Evolutionary conservation across 2,329 filamentous ascomycete genomes (phyloP).

Genomic region (Paecilomyces sp.): DNA sequence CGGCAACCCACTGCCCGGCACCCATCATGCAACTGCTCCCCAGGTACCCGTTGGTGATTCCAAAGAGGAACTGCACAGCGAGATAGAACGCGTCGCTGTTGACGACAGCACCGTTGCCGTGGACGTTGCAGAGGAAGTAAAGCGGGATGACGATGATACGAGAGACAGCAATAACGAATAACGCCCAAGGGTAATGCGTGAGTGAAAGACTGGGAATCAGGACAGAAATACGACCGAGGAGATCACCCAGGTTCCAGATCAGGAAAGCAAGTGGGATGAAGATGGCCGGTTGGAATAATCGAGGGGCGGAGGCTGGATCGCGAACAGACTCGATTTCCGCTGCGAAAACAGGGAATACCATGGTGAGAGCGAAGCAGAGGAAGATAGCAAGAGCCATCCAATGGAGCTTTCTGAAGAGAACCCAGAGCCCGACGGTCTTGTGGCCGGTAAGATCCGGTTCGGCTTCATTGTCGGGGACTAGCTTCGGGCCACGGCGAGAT

Average conservation of each 20-base stretch:
- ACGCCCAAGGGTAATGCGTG: conserved; percentile 53
- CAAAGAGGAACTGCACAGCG: conserved; percentile 76
- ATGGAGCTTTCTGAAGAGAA: conserved; percentile 68
- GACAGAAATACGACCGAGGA: conserved; percentile 66
- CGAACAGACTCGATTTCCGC: conserved; percentile 53
- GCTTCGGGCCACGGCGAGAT: conserved; percentile 20
- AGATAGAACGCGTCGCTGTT: conserved; percentile 84
- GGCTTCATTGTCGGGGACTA: conserved; percentile 35
- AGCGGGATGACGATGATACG: conserved; percentile 70
- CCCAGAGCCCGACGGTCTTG: conserved; percentile 52
- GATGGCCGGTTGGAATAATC: conserved; percentile 61
- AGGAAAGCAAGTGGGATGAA: conserved; percentile 91
- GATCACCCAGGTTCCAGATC: conserved; percentile 87
- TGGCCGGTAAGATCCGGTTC: conserved; percentile 30
- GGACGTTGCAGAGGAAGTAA: conserved; percentile 84
- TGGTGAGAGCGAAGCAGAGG: conserved; percentile 73
- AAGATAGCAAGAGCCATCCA: conserved; percentile 74
- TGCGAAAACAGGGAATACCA: conserved; percentile 95
- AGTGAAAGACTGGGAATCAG: conserved; percentile 50
- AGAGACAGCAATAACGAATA: conserved; percentile 61
- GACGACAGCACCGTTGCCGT: conserved; percentile 65
- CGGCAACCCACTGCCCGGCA: conserved; percentile 70
- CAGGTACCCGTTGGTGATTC: conserved; percentile 79
- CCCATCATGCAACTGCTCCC: conserved; percentile 89
- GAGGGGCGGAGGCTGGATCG: conserved; percentile 26